Conservation (phyloP, 306 rosid genomes). For the Corylus americana region DNA sequence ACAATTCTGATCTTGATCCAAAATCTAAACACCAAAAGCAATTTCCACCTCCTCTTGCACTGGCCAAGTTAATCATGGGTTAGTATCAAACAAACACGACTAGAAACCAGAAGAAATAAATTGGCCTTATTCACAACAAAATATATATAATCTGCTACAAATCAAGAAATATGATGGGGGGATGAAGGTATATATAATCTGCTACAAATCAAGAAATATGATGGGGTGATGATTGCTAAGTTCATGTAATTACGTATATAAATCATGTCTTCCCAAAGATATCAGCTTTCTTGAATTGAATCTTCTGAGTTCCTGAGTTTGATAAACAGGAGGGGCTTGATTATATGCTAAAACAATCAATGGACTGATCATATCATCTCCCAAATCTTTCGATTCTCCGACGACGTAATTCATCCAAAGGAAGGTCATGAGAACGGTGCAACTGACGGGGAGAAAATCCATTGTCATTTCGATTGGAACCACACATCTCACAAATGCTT, state of each 20-base stretch:
- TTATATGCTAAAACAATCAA: not conserved
- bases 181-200: too few relatives aligned
- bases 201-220: too few relatives aligned
- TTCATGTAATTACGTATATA: not conserved
- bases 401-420: slow-evolving; percentile 63
- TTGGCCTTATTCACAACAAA: not conserved
- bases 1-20: not conserved
- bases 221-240: too few relatives aligned
- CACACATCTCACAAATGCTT: slow-evolving; percentile 79
- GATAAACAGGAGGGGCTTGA: not conserved
- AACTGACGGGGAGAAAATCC: slow-evolving; percentile 24
- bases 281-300: not conserved
- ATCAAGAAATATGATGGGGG: too few relatives aligned
- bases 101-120: not conserved
- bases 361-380: slow-evolving; percentile 20
- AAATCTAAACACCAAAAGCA: not conserved
- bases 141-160: too few relatives aligned
- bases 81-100: not conserved
- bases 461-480: slow-evolving; percentile 37
- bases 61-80: not conserved
- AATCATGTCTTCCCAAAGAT: not conserved
- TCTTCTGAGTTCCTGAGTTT: not conserved
- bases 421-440: slow-evolving; percentile 24
- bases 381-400: slow-evolving; percentile 71
- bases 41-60: not conserved